phyloP scores from a whole-genome alignment of 371 early-diverging fungal genomes.

The Mortierella sp. region DNA sequence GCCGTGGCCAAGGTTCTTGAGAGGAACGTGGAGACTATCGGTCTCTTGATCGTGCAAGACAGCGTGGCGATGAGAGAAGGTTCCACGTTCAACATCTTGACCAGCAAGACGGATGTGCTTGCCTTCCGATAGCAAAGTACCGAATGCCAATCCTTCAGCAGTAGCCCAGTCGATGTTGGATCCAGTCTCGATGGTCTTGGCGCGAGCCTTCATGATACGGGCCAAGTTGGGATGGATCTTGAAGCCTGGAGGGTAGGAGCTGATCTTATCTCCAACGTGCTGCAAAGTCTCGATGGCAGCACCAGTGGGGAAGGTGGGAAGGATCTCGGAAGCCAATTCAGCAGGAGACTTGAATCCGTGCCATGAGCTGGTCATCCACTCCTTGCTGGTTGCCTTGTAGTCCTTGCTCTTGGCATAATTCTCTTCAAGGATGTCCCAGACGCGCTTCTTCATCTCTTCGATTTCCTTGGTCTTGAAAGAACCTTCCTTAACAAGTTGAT shows the following conservation, averaged over 20 bases:
- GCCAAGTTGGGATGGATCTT: slow-evolving; percentile 88
- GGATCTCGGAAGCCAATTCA: slow-evolving; percentile 79
- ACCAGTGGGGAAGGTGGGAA: slow-evolving; percentile 86
- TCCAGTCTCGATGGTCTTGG: slow-evolving; percentile 82
- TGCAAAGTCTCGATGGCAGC: slow-evolving; percentile 78
- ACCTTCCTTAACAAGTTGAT: slow-evolving; percentile 86
- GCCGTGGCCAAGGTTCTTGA: slow-evolving; percentile 85
- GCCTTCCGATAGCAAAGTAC: slow-evolving; percentile 89
- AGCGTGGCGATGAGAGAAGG: slow-evolving; percentile 98
- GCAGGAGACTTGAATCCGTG: slow-evolving; percentile 88
- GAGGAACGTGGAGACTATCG: slow-evolving; percentile 77
- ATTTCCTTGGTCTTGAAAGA: slow-evolving; percentile 86
- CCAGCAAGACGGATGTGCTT: slow-evolving; percentile 94
- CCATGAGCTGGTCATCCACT: slow-evolving; percentile 97
- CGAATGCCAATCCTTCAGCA: slow-evolving; percentile 96
- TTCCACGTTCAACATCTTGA: slow-evolving; percentile 98
- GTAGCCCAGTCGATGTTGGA: slow-evolving; percentile 95
- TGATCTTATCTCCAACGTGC: slow-evolving; percentile 85
- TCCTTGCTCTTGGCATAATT: slow-evolving; percentile 89
- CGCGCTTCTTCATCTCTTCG: slow-evolving; percentile 87
- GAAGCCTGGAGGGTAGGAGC: slow-evolving; percentile 89
- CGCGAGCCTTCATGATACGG: slow-evolving; percentile 87
- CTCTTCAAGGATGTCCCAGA: slow-evolving; percentile 93
- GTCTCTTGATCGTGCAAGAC: slow-evolving; percentile 93
- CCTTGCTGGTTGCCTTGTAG: slow-evolving; percentile 89